Percentiles rank a stretch among this genome's conserved stretches.
Evolutionary conservation across 208 protist species (phyloP).

Genomic region (Trichomonas vaginalis): DNA sequence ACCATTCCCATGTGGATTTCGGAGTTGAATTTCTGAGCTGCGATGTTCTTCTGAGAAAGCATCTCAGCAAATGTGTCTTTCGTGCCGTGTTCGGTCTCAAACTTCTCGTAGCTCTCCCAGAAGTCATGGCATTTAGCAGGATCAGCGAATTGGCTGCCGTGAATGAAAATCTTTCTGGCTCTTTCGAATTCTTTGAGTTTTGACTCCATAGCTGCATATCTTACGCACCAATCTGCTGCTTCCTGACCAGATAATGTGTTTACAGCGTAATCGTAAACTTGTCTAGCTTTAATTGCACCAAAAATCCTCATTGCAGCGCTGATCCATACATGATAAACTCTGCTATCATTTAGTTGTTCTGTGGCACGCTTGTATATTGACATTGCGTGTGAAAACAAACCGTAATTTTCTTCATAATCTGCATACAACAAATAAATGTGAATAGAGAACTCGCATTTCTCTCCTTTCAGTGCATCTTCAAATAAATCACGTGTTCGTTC

Average conservation of each 20-base stretch:
- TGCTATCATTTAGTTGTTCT: not conserved
- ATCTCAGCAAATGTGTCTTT: conserved; percentile 3
- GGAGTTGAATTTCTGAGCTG: not conserved
- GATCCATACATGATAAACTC: not conserved
- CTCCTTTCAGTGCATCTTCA: conserved; percentile 8
- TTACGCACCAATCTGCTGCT: not conserved
- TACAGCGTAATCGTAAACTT: conserved; percentile 15
- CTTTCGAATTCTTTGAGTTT: not conserved
- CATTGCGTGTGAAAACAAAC: not conserved
- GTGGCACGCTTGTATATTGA: not conserved
- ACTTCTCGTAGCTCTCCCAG: not conserved
- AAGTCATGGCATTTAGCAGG: not conserved
- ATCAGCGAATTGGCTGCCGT: conserved; percentile 7
- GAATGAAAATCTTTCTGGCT: not conserved
- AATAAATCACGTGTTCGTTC: conserved; percentile 4
- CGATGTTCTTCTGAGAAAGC: not conserved
- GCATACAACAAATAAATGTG: not conserved
- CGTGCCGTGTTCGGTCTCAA: not conserved
- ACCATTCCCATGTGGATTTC: not conserved
- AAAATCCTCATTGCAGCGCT: not conserved
- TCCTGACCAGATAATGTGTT: not conserved
- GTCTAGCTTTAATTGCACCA: not conserved
- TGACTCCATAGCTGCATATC: not conserved
- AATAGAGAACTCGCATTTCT: not conserved
- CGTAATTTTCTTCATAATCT: conserved; percentile 2